Conservation (phyloP, 495 filamentous ascomycete genomes). For the Corynascus novoguineensis region DNA sequence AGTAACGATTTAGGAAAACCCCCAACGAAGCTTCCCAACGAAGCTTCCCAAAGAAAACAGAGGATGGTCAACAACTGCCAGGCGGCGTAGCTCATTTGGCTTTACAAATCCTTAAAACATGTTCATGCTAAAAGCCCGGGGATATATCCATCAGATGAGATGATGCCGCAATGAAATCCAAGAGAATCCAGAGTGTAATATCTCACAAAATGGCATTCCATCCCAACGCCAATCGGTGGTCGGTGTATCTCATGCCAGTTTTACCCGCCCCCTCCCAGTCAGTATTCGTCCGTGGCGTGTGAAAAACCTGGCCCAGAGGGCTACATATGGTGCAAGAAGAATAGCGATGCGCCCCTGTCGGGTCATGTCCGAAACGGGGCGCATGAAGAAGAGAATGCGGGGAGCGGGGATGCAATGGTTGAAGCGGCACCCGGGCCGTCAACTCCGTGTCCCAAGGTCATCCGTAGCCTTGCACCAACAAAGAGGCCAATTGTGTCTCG, state of each 20-base stretch:
- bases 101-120: conserved; percentile 4
- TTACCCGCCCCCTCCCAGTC: conserved; percentile 4
- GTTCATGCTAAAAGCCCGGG: conserved; percentile 10
- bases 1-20: too few relatives aligned
- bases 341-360: conserved; percentile 1
- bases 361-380: conserved; percentile 8
- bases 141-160: conserved; percentile 17
- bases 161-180: not conserved
- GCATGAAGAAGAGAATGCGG: conserved; percentile 18
- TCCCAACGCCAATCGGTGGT: conserved; percentile 16
- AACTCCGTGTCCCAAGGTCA: conserved; percentile 13
- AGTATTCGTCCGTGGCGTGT: not conserved
- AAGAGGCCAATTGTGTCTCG: conserved; percentile 6
- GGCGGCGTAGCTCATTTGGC: not conserved
- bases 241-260: conserved; percentile 1
- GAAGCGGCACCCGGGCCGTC: conserved; percentile 9
- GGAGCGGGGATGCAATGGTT: conserved; percentile 10
- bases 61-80: not conserved
- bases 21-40: too few relatives aligned
- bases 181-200: conserved; percentile 5
- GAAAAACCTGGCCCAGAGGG: conserved; percentile 1
- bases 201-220: conserved; percentile 7
- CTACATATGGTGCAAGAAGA: not conserved
- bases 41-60: too few relatives aligned
- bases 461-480: conserved; percentile 7